Base-by-base conservation (phyloP, 805 yeast genomes). In the Hanseniaspora mollemarum region DNA sequence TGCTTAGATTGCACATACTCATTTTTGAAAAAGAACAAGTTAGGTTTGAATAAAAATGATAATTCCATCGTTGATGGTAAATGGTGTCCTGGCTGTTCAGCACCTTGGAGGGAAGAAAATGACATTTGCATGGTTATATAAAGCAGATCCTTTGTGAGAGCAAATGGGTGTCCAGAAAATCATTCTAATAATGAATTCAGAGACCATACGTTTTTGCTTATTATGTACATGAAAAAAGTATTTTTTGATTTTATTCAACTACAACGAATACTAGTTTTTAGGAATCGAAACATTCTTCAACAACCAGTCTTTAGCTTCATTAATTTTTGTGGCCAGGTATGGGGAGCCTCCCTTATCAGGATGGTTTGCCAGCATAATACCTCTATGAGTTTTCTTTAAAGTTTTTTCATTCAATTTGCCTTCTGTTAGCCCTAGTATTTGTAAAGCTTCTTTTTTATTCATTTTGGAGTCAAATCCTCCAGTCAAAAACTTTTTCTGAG, bases 271-370 rank as follows among this genome's bases (percentile, higher is more conserved):
- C 26, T 39, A 46, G 6, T 46, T 46, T 32, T 46, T 51, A 15
- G 51, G 51, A 28, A 51, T 29, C 28, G 45, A 32, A 13, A 35
- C 67, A 43, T 61, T 62, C 53, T 64, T 64, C 46, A 62, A 63
- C 40, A 65, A 52, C 41, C 62, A 64, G 49, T 81, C 87, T 62
- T 83, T 82, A 25, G 96, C 96, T 68, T 88, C 95, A 64, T 88
- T 88, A 54, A 88, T 82, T 70, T 88, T 88, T 53, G 88, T 80
- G 43, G 96, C 95, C 65, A 88, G 64, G 60, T 76, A 87, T 25
- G 94, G 84, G 10, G 94, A 82, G 1, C 96, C 96, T 31, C 96
- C 96, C 62, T 80, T 83, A 69, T 88, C 96, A 10, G 96, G 96
- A 62, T 88, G 96, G 64, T 88, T 88, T 45, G 83, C 76, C 67